Conservation (phyloP, 2,329 filamentous ascomycete genomes). For the Cercospora janseana region DNA sequence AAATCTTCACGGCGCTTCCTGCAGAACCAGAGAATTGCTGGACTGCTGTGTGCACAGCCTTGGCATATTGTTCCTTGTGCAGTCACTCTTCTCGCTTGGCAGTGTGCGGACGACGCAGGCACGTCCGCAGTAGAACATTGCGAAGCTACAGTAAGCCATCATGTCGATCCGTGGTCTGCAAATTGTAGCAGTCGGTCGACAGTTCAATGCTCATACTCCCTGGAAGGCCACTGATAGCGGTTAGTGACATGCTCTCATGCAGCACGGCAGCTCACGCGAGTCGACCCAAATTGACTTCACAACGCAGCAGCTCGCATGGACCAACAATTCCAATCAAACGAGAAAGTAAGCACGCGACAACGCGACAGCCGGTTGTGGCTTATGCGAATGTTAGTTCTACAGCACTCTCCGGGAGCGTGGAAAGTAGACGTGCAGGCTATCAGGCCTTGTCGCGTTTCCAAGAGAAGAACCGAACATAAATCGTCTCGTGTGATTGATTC, state of each 20-base stretch:
- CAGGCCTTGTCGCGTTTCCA: background rate
- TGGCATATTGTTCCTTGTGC: slow-evolving; percentile 2
- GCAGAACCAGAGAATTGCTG: background rate
- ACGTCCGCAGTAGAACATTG: slow-evolving; percentile 5
- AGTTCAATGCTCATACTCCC: slow-evolving; percentile 1
- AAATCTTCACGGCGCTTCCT: background rate
- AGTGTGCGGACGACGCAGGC: no score
- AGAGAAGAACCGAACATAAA: slow-evolving; percentile 2
- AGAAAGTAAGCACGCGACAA: slow-evolving; percentile 37
- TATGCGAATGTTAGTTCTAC: slow-evolving; percentile 7
- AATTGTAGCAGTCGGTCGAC: slow-evolving; percentile 13
- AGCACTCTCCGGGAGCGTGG: background rate
- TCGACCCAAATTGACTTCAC: background rate
- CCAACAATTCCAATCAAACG: slow-evolving; percentile 9
- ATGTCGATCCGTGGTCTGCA: slow-evolving; percentile 9
- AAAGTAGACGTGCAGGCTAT: background rate
- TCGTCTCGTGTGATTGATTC: background rate
- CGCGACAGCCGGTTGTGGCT: slow-evolving; percentile 36
- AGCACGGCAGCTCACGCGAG: slow-evolving; percentile 4
- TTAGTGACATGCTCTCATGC: slow-evolving; percentile 9
- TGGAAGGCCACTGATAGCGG: slow-evolving; percentile 4
- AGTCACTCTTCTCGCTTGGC: no score
- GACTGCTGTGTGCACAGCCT: slow-evolving; percentile 14
- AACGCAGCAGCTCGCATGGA: slow-evolving; percentile 1
- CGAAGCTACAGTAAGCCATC: slow-evolving; percentile 2